Evolutionary conservation across 305 asterid genomes (phyloP).

Genomic region (Rubia tinctorum): DNA sequence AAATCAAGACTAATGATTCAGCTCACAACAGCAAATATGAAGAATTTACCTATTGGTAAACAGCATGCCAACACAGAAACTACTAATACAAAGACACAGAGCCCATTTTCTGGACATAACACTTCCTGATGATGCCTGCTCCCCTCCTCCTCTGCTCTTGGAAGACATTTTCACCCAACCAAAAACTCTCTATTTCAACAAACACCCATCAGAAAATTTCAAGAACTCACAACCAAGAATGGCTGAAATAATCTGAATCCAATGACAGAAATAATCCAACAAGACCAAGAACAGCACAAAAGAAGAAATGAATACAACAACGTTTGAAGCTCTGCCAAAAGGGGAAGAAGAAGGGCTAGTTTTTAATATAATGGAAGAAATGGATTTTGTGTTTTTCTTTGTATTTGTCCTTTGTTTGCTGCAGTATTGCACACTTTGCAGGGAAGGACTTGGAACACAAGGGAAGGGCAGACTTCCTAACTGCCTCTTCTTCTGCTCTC

Average conservation of each 20-base stretch:
- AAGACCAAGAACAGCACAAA: constrained; percentile 9
- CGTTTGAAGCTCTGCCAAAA: constrained; percentile 1
- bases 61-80: constrained; percentile 74
- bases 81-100: constrained; percentile 63
- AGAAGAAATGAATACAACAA: background rate
- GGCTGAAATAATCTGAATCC: constrained; percentile 19
- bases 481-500: constrained; percentile 35
- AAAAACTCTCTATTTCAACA: background rate
- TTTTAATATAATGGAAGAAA: constrained; percentile 10
- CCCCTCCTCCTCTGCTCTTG: constrained; percentile 67
- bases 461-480: constrained; percentile 62
- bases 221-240: background rate
- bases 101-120: constrained; percentile 57
- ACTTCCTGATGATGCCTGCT: constrained; percentile 38
- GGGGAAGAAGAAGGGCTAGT: constrained; percentile 27
- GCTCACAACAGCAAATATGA: background rate
- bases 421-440: constrained; percentile 62
- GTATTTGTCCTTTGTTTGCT: constrained; percentile 21
- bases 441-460: constrained; percentile 84
- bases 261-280: background rate
- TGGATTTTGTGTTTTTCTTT: constrained; percentile 47
- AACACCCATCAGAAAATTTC: constrained; percentile 18
- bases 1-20: background rate
- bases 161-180: constrained; percentile 29
- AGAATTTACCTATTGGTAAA: constrained; percentile 63